phyloP scores from a whole-genome alignment of 306 rosid species.

The Hippophae gyantsensis region DNA sequence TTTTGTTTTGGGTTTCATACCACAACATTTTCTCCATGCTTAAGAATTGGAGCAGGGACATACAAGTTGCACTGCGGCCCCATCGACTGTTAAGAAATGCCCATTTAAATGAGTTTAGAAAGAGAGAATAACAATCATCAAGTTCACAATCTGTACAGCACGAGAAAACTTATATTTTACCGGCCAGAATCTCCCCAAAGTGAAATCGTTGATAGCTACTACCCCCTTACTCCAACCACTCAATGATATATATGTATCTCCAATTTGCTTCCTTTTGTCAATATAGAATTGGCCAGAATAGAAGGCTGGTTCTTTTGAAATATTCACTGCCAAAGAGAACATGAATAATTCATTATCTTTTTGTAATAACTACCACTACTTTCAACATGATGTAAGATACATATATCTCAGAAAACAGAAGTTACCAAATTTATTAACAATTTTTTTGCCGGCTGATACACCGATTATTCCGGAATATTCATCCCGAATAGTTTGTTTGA shows the following conservation, averaged over 20 bases:
- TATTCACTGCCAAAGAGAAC: slow-evolving; percentile 40
- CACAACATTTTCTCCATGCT: slow-evolving; percentile 55
- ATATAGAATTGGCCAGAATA: slow-evolving; percentile 61
- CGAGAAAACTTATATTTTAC: slow-evolving; percentile 27
- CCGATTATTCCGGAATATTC: slow-evolving; percentile 29
- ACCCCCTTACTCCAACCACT: slow-evolving; percentile 78
- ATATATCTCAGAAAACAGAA: background rate
- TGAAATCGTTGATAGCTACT: slow-evolving; percentile 65
- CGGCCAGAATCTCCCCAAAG: slow-evolving; percentile 94
- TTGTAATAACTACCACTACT: no score
- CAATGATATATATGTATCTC: slow-evolving; percentile 76
- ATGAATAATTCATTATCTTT: background rate
- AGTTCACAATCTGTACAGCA: background rate
- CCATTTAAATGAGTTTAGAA: slow-evolving; percentile 7
- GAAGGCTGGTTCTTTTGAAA: slow-evolving; percentile 56
- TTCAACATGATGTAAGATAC: no score
- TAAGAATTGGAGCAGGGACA: slow-evolving; percentile 78
- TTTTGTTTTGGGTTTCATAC: slow-evolving; percentile 30
- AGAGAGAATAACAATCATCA: background rate
- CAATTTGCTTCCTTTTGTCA: slow-evolving; percentile 33
- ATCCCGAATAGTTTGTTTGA: slow-evolving; percentile 31
- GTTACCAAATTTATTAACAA: slow-evolving; percentile 39
- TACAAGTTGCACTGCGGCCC: slow-evolving; percentile 96
- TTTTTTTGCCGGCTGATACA: slow-evolving; percentile 26
- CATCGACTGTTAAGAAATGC: slow-evolving; percentile 34